A percentile compares a stretch with the other conserved stretches of the same genome.
phyloP scores from a whole-genome alignment of 2,329 filamentous ascomycete species.

The Epichloe scottii region DNA sequence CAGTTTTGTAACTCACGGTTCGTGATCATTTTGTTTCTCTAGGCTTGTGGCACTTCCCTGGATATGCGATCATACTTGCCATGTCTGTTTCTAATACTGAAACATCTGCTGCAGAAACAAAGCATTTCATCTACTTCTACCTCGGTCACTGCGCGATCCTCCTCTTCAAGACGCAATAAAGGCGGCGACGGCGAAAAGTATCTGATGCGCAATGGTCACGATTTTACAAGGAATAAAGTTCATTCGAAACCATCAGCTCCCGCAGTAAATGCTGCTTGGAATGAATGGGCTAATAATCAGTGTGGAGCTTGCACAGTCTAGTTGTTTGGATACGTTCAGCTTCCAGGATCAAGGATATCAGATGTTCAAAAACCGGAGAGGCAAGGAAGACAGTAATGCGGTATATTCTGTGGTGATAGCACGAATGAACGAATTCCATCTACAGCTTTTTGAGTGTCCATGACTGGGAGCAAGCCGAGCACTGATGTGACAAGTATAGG shows the following conservation, averaged over 20 bases:
- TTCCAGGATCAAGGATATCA: neutral
- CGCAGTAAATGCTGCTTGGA: neutral
- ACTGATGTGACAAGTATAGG: neutral
- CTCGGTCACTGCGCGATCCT: constrained; percentile 96
- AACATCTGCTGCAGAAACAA: constrained; percentile 57
- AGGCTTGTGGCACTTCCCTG: too few relatives aligned
- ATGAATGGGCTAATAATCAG: neutral
- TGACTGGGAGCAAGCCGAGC: neutral
- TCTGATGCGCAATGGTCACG: neutral
- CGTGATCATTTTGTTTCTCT: constrained; percentile 13
- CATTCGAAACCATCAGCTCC: neutral
- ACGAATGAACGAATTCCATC: too few relatives aligned
- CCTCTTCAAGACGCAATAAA: constrained; percentile 92
- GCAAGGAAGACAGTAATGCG: too few relatives aligned
- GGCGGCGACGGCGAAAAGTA: neutral
- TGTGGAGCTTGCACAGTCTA: neutral
- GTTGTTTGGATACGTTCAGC: neutral
- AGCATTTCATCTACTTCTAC: constrained; percentile 99
- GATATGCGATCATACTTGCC: neutral
- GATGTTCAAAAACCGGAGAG: neutral
- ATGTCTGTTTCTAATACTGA: neutral
- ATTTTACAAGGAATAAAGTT: neutral
- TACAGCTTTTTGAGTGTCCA: too few relatives aligned
- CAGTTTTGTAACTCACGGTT: constrained; percentile 97
- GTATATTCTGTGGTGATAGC: too few relatives aligned